phyloP scores from a whole-genome alignment of 768 basidiomycete genomes.

The Chlorophyllum brunneum region DNA sequence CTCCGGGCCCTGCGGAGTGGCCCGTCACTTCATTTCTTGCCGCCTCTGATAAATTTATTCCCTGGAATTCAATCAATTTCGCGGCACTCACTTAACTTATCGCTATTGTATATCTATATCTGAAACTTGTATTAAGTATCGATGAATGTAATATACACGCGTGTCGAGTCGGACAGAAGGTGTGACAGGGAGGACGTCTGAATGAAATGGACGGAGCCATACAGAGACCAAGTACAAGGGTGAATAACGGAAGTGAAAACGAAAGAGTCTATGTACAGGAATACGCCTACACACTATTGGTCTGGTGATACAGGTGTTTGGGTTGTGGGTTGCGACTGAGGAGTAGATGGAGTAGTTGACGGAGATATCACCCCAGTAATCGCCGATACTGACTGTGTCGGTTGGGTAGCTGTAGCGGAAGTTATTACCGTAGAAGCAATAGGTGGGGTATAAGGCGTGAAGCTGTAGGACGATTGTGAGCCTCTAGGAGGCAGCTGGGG shows the following conservation, averaged over 20 bases:
- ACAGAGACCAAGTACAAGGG: no score
- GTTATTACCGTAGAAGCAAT: background rate
- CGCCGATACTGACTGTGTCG: background rate
- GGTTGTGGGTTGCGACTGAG: background rate
- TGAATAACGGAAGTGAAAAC: no score
- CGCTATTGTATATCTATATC: slow-evolving; percentile 8
- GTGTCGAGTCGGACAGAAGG: background rate
- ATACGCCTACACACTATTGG: background rate
- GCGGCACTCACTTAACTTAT: slow-evolving; percentile 2
- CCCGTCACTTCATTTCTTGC: background rate
- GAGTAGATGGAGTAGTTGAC: background rate
- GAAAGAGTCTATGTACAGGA: no score
- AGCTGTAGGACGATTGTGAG: slow-evolving; percentile 2
- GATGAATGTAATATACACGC: slow-evolving; percentile 7
- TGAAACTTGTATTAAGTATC: slow-evolving; percentile 5
- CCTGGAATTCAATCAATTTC: background rate
- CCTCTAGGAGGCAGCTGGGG: slow-evolving; percentile 9
- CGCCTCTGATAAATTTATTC: background rate
- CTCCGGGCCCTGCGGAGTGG: background rate
- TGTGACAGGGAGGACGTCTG: background rate
- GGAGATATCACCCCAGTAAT: background rate
- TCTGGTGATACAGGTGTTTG: background rate
- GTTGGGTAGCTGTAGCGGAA: background rate
- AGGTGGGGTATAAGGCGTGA: background rate
- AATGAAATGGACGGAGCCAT: background rate